phyloP scores from a whole-genome alignment of 2,329 filamentous ascomycete genomes.

The Chaetomiaceae sp. region DNA sequence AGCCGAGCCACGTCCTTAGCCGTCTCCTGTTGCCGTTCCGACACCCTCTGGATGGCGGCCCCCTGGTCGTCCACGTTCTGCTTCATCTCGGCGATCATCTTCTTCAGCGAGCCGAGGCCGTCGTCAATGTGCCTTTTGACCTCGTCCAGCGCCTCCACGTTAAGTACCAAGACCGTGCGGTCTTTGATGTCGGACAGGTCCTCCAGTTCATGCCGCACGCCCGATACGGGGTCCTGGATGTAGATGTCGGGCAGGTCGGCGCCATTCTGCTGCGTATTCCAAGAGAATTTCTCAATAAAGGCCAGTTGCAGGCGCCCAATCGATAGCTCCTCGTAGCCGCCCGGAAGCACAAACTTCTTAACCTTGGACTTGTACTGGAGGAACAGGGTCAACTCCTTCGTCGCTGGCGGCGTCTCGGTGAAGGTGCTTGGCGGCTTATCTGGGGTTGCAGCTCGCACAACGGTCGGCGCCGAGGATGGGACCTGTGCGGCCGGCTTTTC shows the following conservation, averaged over 20 bases:
- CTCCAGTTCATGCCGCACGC: slow-evolving; percentile 93
- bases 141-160: slow-evolving; percentile 89
- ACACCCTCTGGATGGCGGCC: slow-evolving; percentile 76
- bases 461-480: slow-evolving; percentile 1
- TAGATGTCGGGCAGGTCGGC: slow-evolving; percentile 94
- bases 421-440: slow-evolving; percentile 52
- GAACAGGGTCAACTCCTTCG: slow-evolving; percentile 89
- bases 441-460: slow-evolving; percentile 30
- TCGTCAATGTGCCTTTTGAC: slow-evolving; percentile 97
- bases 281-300: slow-evolving; percentile 98
- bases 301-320: slow-evolving; percentile 86
- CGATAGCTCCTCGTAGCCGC: slow-evolving; percentile 78
- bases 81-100: slow-evolving; percentile 80
- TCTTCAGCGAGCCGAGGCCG: slow-evolving; percentile 72
- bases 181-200: slow-evolving; percentile 93
- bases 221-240: slow-evolving; percentile 91
- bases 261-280: slow-evolving; percentile 95
- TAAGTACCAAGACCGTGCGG: slow-evolving; percentile 88
- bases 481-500: slow-evolving; percentile 12
- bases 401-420: slow-evolving; percentile 62
- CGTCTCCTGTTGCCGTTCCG: slow-evolving; percentile 84
- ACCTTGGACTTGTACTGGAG: slow-evolving; percentile 95
- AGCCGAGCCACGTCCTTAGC: slow-evolving; percentile 75
- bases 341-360: slow-evolving; percentile 87
- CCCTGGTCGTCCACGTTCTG: slow-evolving; percentile 80